Base-by-base conservation (phyloP, 805 yeast genomes). In the Candida orba region DNA sequence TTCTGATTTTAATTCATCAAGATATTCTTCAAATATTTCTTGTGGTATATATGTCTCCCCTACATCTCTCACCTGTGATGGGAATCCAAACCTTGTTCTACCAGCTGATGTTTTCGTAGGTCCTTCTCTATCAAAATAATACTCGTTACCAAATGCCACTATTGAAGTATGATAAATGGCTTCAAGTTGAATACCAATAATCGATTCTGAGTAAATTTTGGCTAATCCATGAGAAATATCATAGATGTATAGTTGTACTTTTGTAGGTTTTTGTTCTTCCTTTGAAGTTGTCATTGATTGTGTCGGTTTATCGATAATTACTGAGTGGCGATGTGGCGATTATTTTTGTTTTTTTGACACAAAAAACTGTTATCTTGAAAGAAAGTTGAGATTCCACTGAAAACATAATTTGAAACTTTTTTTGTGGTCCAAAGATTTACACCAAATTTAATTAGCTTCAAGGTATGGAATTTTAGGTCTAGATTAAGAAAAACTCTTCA, bases 161-260 rank as follows among this genome's bases (percentile, higher is more conserved):
- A 79, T 73, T 2, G 78, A 69, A 1, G 86, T 80, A 57, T 81
- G 88, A 68, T 81, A 82, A 7, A 81, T 71, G 13, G 86, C 88
- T 25, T 80, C 84, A 8, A 78, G 56, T 8, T 58, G 53, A n/a
- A 60, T 54, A 6, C 86, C 87, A 2, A 81, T 58, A 8, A 81
- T 53, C 59, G 68, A 66, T 15, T 67, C 72, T 5, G 81, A 67
- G 51, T 73, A 65, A 18, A 65, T 52, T 10, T 71, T 65, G 6
- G 88, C 88, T 47, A 81, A 56, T 0, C 87, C 87, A 27, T 65
- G 70, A 1, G 84, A 76, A 18, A 81, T 68, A 51, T 81, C 88
- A 52, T 81, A 81, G 10, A 81, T 81, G 53, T 57, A 51, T 7
- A 56, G 47, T 33, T 55, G 53, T 1, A 55, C 44, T 12, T 31